Base-by-base conservation (phyloP, 2,329 filamentous ascomycete genomes). In the Amauroascus verrucosus region DNA sequence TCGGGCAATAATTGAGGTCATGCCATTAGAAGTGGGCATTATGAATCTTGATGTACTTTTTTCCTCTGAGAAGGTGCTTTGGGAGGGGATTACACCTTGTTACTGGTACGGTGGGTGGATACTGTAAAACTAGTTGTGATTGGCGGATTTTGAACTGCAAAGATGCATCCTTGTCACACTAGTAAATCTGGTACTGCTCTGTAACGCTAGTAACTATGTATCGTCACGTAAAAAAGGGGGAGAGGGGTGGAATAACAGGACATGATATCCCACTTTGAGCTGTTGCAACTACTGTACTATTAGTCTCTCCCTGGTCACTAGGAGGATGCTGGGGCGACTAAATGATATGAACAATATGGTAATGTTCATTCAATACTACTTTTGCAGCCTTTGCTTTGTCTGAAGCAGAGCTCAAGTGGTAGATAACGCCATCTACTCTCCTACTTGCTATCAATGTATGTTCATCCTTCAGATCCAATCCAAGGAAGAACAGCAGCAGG, bases 31-130 rank as follows among this genome's bases (percentile, higher is more conserved):
- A 44, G 48, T 44, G 48, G 48, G 48, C 48, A 26, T 24, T 28
- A 26, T 33, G 35, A 40, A 49, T 49, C 47, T 30, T 49, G 47
- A 49, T 49, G 48, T 51, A 33, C 26, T 51, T 43, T 43, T 41
- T 33, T 22, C 26, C 13, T n/a, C 16, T 9, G 20, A 8, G 14
- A 13, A 14, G 22, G 48, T 8, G 35, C 18, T 11, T 44, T 28
- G 35, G 28, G 48, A 43, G 48, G 48, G 38, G 48, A 48, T 48
- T 40, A 38, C 46, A 48, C 11, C 33, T 18, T 24, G 46, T 48
- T 43, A 40, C 28, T 30, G 18, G 37, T 20, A 40, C 37, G 37
- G 37, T 3, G 37, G 40, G 48, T 44, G 37, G 38, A 16, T 24
- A 32, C 2, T n/a, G 18, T 14, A 16, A 11, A 9, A 13, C 22